Evolutionary conservation across 441 rosid species (phyloP).

Genomic region (Adansonia rubrostipa): DNA sequence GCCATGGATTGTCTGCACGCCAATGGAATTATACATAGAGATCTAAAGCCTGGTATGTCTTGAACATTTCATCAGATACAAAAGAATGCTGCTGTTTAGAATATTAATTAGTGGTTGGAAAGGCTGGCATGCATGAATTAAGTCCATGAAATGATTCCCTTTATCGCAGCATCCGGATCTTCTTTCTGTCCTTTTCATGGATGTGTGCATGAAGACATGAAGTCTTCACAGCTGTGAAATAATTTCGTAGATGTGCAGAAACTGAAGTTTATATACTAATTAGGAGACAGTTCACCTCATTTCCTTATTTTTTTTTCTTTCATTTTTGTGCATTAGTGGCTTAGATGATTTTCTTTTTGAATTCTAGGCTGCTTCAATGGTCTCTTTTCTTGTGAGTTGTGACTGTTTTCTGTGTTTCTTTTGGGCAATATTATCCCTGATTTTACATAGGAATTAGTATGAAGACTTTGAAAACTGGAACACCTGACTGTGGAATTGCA

Average conservation of each 20-base stretch:
- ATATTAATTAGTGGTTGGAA: neutral
- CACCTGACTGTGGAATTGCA: neutral
- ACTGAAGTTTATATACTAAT: neutral
- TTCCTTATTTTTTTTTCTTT: neutral
- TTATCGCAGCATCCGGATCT: neutral
- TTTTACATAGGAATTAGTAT: neutral
- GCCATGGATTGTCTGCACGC: conserved; percentile 95
- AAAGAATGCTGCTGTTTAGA: neutral
- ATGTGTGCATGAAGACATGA: neutral
- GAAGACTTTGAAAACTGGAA: neutral
- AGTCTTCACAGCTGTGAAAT: neutral
- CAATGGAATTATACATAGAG: conserved; percentile 93
- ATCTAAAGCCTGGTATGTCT: conserved; percentile 84
- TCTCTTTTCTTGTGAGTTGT: neutral
- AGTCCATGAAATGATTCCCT: neutral
- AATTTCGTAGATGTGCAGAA: neutral
- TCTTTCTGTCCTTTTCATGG: neutral
- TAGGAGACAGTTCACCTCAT: neutral
- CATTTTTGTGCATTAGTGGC: neutral
- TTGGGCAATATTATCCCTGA: neutral
- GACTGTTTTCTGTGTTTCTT: neutral
- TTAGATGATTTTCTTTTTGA: neutral
- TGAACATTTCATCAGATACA: neutral
- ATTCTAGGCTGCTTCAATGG: neutral
- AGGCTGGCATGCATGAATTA: conserved; percentile 1